Conservation (phyloP, 805 yeast species). For the Kazachstania kunashirensis region DNA sequence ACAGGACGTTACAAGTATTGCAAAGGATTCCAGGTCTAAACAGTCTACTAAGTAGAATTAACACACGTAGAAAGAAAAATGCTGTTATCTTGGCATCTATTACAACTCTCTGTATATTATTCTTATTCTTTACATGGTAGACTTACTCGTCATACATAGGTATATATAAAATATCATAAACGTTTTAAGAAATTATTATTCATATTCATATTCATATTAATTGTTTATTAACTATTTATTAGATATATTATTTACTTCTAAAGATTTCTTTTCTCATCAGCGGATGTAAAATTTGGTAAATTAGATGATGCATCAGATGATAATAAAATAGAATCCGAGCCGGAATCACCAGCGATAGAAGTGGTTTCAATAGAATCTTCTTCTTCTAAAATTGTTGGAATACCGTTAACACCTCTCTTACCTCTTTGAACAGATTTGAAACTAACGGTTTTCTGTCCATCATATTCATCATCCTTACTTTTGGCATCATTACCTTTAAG, state of each 20-base stretch:
- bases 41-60: conserved; percentile 64
- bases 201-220: not conserved
- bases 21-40: conserved; percentile 76
- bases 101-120: conserved; percentile 60
- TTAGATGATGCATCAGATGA: conserved; percentile 10
- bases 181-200: too few species aligned
- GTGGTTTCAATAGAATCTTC: conserved; percentile 19
- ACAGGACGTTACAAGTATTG: conserved; percentile 49
- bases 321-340: conserved; percentile 7
- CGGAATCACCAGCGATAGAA: conserved; percentile 15
- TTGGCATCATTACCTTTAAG: conserved; percentile 9
- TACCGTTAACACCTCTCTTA: conserved; percentile 20
- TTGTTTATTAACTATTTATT: not conserved
- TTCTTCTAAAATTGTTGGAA: conserved; percentile 27
- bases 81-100: conserved; percentile 71
- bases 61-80: conserved; percentile 82
- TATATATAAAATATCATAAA: too few species aligned
- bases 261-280: not conserved
- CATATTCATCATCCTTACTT: conserved; percentile 8
- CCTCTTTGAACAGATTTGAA: conserved; percentile 24
- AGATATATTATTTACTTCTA: not conserved
- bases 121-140: conserved; percentile 47
- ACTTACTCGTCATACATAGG: too few species aligned
- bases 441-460: conserved; percentile 22
- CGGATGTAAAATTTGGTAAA: conserved; percentile 6